phyloP scores from a whole-genome alignment of 768 basidiomycete species.

The Melanogaster broomeanus region DNA sequence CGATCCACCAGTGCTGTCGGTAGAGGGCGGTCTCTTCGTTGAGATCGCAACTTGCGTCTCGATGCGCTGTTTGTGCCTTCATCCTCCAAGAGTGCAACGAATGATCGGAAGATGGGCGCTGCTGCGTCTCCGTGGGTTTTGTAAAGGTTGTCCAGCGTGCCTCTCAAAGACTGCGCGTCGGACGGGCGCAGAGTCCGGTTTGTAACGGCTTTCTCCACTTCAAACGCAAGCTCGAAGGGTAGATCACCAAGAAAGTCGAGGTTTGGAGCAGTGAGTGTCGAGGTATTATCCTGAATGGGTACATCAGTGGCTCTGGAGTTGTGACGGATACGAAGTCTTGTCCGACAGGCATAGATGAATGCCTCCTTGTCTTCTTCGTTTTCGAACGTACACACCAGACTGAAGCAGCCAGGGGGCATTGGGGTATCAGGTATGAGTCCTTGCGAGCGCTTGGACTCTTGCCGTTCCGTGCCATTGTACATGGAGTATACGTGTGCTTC shows the following conservation, averaged over 20 bases:
- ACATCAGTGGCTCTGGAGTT: constrained; percentile 6
- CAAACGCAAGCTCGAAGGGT: constrained; percentile 39
- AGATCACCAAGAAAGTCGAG: constrained; percentile 29
- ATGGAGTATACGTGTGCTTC: not conserved
- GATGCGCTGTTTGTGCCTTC: not conserved
- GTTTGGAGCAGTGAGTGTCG: constrained; percentile 1
- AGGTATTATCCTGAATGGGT: constrained; percentile 15
- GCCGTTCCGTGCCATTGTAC: not conserved
- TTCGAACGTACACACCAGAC: constrained; percentile 31
- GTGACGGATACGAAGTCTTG: constrained; percentile 21
- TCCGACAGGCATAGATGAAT: constrained; percentile 27
- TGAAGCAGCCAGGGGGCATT: constrained; percentile 31
- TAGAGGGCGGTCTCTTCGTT: not conserved
- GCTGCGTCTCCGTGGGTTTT: constrained; percentile 10
- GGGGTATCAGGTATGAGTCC: constrained; percentile 26
- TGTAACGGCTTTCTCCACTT: constrained; percentile 38
- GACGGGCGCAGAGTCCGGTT: constrained; percentile 24
- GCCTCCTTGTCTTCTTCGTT: constrained; percentile 24
- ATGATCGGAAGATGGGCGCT: constrained; percentile 24
- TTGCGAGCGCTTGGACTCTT: constrained; percentile 18
- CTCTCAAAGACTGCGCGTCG: constrained; percentile 24
- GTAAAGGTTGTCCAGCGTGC: constrained; percentile 21
- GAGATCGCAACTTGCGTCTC: not conserved
- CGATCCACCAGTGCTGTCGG: constrained; percentile 11
- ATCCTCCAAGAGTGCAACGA: constrained; percentile 23